Evolutionary conservation across 2,329 filamentous ascomycete genomes (phyloP).

Genomic region (Sporothrix pallida): DNA sequence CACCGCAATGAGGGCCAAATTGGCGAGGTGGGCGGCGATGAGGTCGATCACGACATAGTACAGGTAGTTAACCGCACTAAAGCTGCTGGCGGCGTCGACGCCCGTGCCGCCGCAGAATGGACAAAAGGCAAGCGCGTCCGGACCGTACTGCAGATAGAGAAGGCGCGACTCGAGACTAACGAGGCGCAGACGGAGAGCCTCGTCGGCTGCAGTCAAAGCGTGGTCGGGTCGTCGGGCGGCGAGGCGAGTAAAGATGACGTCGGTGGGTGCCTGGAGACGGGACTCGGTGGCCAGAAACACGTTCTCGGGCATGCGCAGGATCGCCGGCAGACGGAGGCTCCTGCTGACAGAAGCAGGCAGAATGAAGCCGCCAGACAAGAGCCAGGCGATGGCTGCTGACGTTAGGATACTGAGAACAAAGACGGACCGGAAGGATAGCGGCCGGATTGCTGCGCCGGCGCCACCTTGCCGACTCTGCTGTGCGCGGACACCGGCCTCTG

Average conservation of each 20-base stretch:
- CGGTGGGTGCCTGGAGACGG: conserved; percentile 82
- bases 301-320: conserved; percentile 75
- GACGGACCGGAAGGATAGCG: conserved; percentile 61
- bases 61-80: conserved; percentile 73
- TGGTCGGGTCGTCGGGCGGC: conserved; percentile 56
- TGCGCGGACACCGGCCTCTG: conserved; percentile 50
- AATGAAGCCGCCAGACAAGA: conserved; percentile 32
- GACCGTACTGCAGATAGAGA: conserved; percentile 84
- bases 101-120: conserved; percentile 69
- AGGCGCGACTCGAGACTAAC: conserved; percentile 73
- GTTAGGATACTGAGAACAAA: conserved; percentile 61
- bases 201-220: conserved; percentile 63
- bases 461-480: conserved; percentile 47
- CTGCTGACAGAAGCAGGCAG: conserved; percentile 46
- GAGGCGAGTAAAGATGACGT: conserved; percentile 82
- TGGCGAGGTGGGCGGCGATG: conserved; percentile 77
- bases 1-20: conserved; percentile 73
- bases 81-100: conserved; percentile 50
- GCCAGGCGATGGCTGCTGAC: conserved; percentile 33
- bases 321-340: conserved; percentile 61
- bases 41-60: conserved; percentile 79
- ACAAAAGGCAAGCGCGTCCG: conserved; percentile 73
- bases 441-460: conserved; percentile 56
- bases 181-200: conserved; percentile 70
- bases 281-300: conserved; percentile 79